Base-by-base conservation (phyloP, 1,284 basidiomycete genomes). In the Rhodotorula mucilaginosa region DNA sequence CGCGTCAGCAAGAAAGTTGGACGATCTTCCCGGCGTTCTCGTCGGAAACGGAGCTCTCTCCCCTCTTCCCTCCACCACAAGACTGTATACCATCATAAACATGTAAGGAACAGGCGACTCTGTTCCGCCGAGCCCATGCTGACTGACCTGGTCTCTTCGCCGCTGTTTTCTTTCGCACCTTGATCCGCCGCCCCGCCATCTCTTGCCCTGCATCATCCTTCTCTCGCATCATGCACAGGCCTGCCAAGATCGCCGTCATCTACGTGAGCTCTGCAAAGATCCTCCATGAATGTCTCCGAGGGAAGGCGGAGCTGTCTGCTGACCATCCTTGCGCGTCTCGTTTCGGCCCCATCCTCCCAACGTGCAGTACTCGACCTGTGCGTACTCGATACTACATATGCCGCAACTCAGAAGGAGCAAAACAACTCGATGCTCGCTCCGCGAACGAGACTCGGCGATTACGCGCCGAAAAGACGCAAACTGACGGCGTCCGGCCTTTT, bases 201-300 rank as follows among this genome's bases (percentile, higher is more conserved):
- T 31, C 47, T 51, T 34, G 34, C 34, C 34, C 34, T 57, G 29
- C 46, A 2, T 26, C n/a, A 15, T 44, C 39, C 58, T 56, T n/a
- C 16, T 5, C 29, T 21, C 0, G 12, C 5, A 19, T 19, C 3
- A n/a, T 29, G 12, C 23, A 13, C 64, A 73, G 70, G 65, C 54
- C 65, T 58, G 68, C 74, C 67, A 73, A 74, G 69, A 75, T 76
- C 67, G 75, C 75, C 12, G 69, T 76, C 65, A 69, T 76, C 71
- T 75, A 65, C 64, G 71, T 68, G 63, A 48, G 71, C 29, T 7
- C 16, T 19, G 2, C 61, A 0, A 8, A n/a, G 8, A 21, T 16
- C 16, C 19, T 18, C 13, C 10, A 21, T 21, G 15, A 34, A 2
- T 7, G 26, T 13, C 52, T 51, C 13, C 13, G 23, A n/a, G n/a